Evolutionary conservation across 768 basidiomycete genomes (phyloP).

Genomic region (Rhodotorula diobovata): DNA sequence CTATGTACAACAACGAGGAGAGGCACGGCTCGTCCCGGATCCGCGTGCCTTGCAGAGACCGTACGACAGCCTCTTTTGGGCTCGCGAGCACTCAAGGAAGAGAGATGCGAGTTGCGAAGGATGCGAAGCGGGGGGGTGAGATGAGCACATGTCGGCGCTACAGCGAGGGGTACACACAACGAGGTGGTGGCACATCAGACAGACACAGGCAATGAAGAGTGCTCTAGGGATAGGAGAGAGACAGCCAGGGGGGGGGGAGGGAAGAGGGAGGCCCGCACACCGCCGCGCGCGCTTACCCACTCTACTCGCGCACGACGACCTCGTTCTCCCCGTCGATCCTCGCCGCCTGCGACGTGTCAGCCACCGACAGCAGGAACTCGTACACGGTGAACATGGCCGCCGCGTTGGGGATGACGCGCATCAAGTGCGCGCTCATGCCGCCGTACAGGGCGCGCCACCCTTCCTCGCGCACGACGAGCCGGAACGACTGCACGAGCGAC

Average conservation of each 20-base stretch:
- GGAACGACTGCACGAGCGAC: constrained; percentile 76
- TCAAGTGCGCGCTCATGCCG: constrained; percentile 86
- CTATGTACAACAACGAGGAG: no score
- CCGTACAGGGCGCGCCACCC: constrained; percentile 80
- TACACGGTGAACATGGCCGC: constrained; percentile 96
- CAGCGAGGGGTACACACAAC: constrained; percentile 1
- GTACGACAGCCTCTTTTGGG: no score
- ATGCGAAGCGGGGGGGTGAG: neutral
- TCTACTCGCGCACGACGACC: neutral
- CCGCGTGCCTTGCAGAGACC: no score
- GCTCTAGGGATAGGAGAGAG: neutral
- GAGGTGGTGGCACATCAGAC: no score
- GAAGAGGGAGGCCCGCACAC: no score
- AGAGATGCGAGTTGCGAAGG: constrained; percentile 2
- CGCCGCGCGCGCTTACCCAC: no score
- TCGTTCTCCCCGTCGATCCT: neutral
- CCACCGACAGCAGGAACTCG: constrained; percentile 56
- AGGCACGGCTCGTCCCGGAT: no score
- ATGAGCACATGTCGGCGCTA: no score
- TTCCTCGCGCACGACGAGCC: constrained; percentile 81
- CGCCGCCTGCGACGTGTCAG: neutral
- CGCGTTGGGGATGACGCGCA: constrained; percentile 96
- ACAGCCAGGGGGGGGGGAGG: no score
- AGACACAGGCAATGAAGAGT: no score
- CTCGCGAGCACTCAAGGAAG: no score